These are phyloP conservation scores for Tuber borchii DNA, from an alignment of 495 filamentous ascomycete species.

Conservation along the genomic window DNA sequence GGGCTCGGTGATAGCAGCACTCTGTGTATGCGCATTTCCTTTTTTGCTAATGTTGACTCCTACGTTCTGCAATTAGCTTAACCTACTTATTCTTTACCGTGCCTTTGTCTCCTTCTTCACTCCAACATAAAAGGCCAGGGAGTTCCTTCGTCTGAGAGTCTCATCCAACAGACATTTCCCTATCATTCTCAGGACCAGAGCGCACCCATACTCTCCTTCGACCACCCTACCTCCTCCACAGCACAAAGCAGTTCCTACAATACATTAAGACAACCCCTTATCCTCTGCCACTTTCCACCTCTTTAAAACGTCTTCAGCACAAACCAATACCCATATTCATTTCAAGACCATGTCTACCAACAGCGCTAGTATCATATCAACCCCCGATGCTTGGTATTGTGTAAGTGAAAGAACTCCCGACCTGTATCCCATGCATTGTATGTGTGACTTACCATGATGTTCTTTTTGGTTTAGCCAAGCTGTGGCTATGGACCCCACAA, in stretches of 20 bases:
- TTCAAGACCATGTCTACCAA: background rate
- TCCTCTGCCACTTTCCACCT: background rate
- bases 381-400: constrained; percentile 22
- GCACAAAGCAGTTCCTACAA: constrained; percentile 1
- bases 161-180: constrained; percentile 5
- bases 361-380: constrained; percentile 8
- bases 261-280: background rate
- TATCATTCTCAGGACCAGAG: background rate
- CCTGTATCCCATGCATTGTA: background rate
- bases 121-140: constrained; percentile 24
- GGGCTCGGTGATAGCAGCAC: constrained; percentile 4
- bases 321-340: background rate
- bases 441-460: constrained; percentile 7
- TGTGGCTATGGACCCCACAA: constrained; percentile 30
- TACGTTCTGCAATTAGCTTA: constrained; percentile 8
- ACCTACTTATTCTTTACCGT: background rate
- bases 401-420: constrained; percentile 10
- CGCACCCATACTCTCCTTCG: background rate
- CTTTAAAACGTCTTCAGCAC: constrained; percentile 7
- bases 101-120: background rate
- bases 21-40: constrained; percentile 4
- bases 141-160: constrained; percentile 7
- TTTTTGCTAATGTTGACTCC: constrained; percentile 26
- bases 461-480: constrained; percentile 8
- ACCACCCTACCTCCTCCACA: background rate